Percentiles rank a stretch among this genome's conserved stretches.
Conservation (phyloP, 202 grass and related monocot genomes). For the Digitaria exilis region DNA sequence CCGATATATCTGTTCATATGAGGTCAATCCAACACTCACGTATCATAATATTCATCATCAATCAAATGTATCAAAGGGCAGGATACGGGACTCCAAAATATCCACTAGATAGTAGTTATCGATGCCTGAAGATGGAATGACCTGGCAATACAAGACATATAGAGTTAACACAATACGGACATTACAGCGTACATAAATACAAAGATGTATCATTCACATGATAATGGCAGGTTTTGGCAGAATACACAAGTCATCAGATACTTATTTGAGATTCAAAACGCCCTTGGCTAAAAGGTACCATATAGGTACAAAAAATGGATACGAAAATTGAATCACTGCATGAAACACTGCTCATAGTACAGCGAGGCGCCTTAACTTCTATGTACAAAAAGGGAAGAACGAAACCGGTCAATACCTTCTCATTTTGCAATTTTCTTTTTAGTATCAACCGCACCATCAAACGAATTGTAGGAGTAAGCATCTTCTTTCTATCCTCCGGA, state of each 20-base stretch:
- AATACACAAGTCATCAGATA: background rate
- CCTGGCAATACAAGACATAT: slow-evolving; percentile 52
- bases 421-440: slow-evolving; percentile 63
- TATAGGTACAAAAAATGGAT: background rate
- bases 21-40: slow-evolving; percentile 46
- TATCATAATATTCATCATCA: slow-evolving; percentile 15
- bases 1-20: slow-evolving; percentile 61
- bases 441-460: slow-evolving; percentile 74
- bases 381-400: background rate
- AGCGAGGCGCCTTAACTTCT: background rate
- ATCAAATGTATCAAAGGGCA: slow-evolving; percentile 32
- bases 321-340: background rate
- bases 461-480: slow-evolving; percentile 76
- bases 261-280: background rate
- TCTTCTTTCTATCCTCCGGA: slow-evolving; percentile 71
- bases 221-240: background rate
- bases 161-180: slow-evolving; percentile 27
- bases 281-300: background rate
- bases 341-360: background rate
- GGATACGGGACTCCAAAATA: slow-evolving; percentile 92
- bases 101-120: slow-evolving; percentile 77
- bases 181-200: background rate
- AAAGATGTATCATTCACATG: slow-evolving; percentile 1
- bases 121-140: slow-evolving; percentile 62
- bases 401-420: slow-evolving; percentile 53